phyloP scores from a whole-genome alignment of 768 basidiomycete genomes.

The Phanerochaete sordida region DNA sequence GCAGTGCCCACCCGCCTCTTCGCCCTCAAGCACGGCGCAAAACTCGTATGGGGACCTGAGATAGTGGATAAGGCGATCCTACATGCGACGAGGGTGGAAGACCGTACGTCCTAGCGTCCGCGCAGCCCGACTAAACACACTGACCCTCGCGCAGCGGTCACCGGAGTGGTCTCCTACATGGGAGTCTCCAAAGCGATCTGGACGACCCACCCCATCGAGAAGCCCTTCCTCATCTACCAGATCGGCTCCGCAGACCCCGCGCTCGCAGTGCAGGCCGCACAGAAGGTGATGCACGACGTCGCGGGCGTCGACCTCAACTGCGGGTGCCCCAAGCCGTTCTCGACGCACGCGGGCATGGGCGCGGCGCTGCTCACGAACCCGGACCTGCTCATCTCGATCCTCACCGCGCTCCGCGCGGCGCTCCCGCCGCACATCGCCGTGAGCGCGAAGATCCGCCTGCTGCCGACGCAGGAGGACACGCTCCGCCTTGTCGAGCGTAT shows the following conservation, averaged over 20 bases:
- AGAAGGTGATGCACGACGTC: constrained; percentile 81
- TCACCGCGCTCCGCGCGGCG: constrained; percentile 68
- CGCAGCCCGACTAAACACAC: constrained; percentile 4
- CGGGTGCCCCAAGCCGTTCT: constrained; percentile 96
- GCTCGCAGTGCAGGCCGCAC: constrained; percentile 89
- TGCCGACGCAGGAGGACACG: constrained; percentile 26
- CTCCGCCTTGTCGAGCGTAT: constrained; percentile 87
- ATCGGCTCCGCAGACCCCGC: constrained; percentile 89
- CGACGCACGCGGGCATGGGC: constrained; percentile 93
- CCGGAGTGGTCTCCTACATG: constrained; percentile 85
- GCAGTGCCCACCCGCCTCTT: constrained; percentile 83
- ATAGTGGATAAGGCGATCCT: constrained; percentile 95
- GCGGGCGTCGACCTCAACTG: constrained; percentile 97
- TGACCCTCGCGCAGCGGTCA: constrained; percentile 48
- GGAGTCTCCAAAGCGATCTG: constrained; percentile 86
- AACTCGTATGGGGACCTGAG: constrained; percentile 95
- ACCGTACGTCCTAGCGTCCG: constrained; percentile 55
- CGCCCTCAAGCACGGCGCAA: constrained; percentile 89
- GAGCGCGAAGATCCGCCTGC: constrained; percentile 84
- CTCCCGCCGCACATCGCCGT: constrained; percentile 80
- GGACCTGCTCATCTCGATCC: constrained; percentile 85
- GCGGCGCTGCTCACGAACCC: constrained; percentile 92
- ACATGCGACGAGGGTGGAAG: constrained; percentile 75
- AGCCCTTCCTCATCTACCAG: constrained; percentile 92
- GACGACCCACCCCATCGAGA: constrained; percentile 91